Evolutionary conservation across 495 filamentous ascomycete genomes (phyloP), one percentile per base, ranked within the genome.

Genomic region (Penicillium cosmopolitanum): DNA sequence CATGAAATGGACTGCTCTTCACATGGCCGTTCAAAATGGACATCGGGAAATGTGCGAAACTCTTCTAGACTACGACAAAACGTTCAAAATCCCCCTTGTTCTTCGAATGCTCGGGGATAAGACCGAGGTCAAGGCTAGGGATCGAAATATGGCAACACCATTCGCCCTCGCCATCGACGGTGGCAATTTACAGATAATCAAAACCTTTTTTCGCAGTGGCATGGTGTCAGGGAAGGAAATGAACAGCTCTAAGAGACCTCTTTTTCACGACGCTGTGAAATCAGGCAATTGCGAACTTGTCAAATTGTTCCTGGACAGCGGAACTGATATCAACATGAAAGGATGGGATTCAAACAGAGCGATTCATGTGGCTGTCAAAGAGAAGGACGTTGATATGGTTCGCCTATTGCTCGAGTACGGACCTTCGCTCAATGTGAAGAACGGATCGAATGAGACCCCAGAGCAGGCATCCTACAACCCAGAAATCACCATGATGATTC

Each of bases 251-350:
- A 56, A 56, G 36, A 56, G 25, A 15, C 43, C 25, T 28, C 18
- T 56, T 2, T 56, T 56, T 35, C 54, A 56, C 19, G 25, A 50
- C 19, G 54, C 54, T 56, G 54, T 56, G 25, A 48, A 56, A 6
- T 31, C 7, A 5, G 31, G 42, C 1, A 56, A 56, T 38, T 28
- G 15, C 5, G 18, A 40, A 31, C 31, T 56, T 28, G 44, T 50
- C n/a, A 16, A 36, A n/a, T 19, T 56, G 19, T 56, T 50, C 10
- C 31, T 56, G 23, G 16, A 50, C 21, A 18, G 23, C 35, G 54
- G 43, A 38, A 44, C 35, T 1, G 23, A 43, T 15, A 34, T 56
- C 13, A 31, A 56, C 35, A 34, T 56, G n/a, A 56, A 56, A 50
- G 54, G 54, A 16, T 33, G 25, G 43, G 18, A 56, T 36, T 48